Evolutionary conservation across 2,329 filamentous ascomycete species (phyloP).

Genomic region (Colletotrichum horii): DNA sequence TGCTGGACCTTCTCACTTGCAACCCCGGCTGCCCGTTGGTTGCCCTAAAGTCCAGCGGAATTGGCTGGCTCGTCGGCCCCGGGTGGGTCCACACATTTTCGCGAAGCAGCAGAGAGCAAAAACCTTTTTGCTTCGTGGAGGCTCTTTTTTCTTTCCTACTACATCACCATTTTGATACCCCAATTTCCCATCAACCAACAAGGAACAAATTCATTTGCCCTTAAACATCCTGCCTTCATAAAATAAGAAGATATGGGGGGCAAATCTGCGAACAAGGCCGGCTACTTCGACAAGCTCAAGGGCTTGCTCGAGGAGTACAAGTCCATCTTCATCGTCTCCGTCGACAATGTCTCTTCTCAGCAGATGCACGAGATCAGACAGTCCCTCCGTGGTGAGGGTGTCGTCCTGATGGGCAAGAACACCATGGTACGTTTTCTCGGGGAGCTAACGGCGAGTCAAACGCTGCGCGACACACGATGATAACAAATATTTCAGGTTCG

Average conservation of each 20-base stretch:
- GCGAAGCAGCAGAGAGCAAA: constrained; percentile 10
- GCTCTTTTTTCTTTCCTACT: neutral
- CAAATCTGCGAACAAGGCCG: constrained; percentile 92
- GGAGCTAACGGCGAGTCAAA: neutral
- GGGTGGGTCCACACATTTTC: constrained; percentile 7
- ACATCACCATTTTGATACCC: constrained; percentile 21
- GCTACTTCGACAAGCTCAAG: constrained; percentile 99
- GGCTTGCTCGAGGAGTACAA: constrained; percentile 93
- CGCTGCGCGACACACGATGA: neutral
- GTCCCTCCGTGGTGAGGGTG: constrained; percentile 86
- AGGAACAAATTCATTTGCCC: constrained; percentile 60
- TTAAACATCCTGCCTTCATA: constrained; percentile 98
- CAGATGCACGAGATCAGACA: constrained; percentile 99
- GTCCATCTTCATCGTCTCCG: constrained; percentile 95
- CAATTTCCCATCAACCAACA: constrained; percentile 23
- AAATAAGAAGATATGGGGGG: constrained; percentile 96
- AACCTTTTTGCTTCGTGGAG: neutral
- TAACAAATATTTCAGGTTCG: constrained; percentile 67
- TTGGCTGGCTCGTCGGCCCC: neutral
- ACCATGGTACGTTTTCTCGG: constrained; percentile 78
- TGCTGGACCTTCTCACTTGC: neutral
- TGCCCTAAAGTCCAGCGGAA: neutral
- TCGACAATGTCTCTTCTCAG: constrained; percentile 99
- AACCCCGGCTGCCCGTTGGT: neutral
- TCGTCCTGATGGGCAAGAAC: constrained; percentile 99